Evolutionary conservation across 225 moss, liverwort and hornwort species (phyloP).

Genomic region (Pseudisothecium myosuroides): DNA sequence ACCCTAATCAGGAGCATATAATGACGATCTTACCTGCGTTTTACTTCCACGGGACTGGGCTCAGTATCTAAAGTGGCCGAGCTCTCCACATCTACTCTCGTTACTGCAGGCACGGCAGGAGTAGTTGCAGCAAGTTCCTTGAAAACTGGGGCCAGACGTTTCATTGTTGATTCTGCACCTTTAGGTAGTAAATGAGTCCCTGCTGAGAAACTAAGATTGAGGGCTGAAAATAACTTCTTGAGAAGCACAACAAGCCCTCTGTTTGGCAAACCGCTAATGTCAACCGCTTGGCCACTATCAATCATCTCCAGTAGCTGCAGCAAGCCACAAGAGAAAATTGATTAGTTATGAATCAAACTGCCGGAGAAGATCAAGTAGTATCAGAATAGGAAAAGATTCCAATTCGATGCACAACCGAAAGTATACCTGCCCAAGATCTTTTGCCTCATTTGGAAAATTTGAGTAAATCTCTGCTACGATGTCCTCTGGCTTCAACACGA

Average conservation of each 20-base stretch:
- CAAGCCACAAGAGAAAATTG: not conserved
- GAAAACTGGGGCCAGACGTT: slow-evolving; percentile 30
- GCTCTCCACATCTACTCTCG: slow-evolving; percentile 4
- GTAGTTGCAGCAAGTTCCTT: not conserved
- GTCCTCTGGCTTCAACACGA: slow-evolving; percentile 29
- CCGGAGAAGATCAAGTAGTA: not conserved
- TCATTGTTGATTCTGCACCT: slow-evolving; percentile 41
- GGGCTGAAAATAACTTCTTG: slow-evolving; percentile 50
- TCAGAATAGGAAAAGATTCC: not conserved
- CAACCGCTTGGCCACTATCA: slow-evolving; percentile 77
- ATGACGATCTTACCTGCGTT: slow-evolving; percentile 24
- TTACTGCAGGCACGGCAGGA: not conserved
- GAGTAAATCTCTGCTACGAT: slow-evolving; percentile 35
- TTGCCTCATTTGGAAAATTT: slow-evolving; percentile 54
- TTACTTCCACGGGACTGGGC: slow-evolving; percentile 17
- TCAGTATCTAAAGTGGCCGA: not conserved
- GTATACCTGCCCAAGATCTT: slow-evolving; percentile 60
- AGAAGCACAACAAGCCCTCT: slow-evolving; percentile 44
- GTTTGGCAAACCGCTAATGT: slow-evolving; percentile 65
- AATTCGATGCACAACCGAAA: not conserved
- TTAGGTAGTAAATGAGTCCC: slow-evolving; percentile 47
- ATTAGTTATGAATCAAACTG: not conserved
- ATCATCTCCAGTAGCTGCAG: slow-evolving; percentile 68
- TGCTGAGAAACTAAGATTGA: slow-evolving; percentile 31
- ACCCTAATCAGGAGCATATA: not conserved